Conservation (phyloP, 2,329 filamentous ascomycete genomes). For the Colletotrichum sp. region DNA sequence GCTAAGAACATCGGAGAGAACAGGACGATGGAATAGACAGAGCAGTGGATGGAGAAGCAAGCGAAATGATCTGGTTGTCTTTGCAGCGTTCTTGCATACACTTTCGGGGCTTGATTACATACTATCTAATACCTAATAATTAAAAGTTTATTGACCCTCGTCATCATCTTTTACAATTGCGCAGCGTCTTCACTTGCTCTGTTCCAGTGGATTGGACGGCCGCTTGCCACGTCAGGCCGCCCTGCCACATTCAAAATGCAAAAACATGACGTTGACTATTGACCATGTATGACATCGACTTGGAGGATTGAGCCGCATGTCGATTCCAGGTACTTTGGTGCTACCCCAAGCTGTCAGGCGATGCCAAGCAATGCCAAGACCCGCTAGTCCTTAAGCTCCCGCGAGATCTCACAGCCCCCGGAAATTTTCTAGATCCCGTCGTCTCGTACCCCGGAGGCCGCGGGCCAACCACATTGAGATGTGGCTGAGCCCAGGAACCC, state of each 20-base stretch:
- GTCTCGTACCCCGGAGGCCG: background rate
- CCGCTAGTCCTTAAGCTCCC: background rate
- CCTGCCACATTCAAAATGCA: accelerated
- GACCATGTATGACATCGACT: background rate
- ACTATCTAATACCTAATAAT: background rate
- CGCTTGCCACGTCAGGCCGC: accelerated
- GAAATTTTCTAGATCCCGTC: background rate
- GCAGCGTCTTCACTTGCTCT: background rate
- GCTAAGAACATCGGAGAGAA: background rate
- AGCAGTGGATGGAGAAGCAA: accelerated
- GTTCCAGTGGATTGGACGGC: background rate
- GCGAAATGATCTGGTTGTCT: background rate
- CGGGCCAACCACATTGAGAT: background rate
- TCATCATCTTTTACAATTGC: background rate
- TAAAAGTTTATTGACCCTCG: background rate
- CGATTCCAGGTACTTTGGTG: background rate
- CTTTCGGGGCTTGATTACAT: background rate
- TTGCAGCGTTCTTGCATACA: background rate
- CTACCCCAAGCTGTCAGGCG: background rate
- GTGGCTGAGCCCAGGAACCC: background rate
- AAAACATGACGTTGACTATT: background rate
- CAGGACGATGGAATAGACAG: background rate
- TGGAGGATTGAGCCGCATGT: background rate
- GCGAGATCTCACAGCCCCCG: background rate
- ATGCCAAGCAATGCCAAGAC: background rate